Percentiles rank a stretch among this genome's conserved stretches.
Evolutionary conservation across 345 rosid genomes (phyloP).

Genomic region (Erysimum cheiranthoides): DNA sequence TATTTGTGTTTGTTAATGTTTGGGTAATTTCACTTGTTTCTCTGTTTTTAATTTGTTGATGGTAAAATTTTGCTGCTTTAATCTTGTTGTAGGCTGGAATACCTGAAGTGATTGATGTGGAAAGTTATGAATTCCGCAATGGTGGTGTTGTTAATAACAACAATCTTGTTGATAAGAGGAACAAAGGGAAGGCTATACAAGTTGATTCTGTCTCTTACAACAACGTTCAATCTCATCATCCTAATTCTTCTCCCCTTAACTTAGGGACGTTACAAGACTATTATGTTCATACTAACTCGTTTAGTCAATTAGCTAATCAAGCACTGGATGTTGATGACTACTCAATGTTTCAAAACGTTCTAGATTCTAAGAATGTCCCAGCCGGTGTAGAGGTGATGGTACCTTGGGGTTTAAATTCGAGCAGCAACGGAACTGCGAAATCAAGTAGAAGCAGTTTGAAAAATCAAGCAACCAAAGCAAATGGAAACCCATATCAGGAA

Average conservation of each 20-base stretch:
- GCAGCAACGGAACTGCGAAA: constrained; percentile 33
- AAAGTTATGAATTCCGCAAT: constrained; percentile 57
- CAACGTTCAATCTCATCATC: constrained; percentile 29
- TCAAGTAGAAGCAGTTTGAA: constrained; percentile 32
- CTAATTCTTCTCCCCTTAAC: not conserved
- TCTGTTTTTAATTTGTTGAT: constrained; percentile 12
- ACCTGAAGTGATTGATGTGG: constrained; percentile 71
- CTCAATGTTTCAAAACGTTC: constrained; percentile 59
- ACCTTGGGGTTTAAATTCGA: constrained; percentile 56
- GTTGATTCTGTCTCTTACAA: constrained; percentile 38
- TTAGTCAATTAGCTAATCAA: constrained; percentile 39
- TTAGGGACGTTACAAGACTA: not conserved
- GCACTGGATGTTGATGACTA: constrained; percentile 53
- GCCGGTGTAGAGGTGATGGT: constrained; percentile 68
- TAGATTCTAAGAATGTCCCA: constrained; percentile 61
- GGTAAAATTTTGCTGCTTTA: constrained; percentile 30
- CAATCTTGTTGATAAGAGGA: constrained; percentile 38
- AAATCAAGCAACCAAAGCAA: not conserved
- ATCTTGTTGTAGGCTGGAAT: constrained; percentile 49
- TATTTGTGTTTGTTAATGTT: constrained; percentile 2
- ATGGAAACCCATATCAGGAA: not conserved
- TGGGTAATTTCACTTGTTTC: constrained; percentile 3
- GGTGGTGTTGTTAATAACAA: not conserved
- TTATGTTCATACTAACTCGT: not conserved
- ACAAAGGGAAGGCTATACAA: constrained; percentile 69